Evolutionary conservation across 2,329 filamentous ascomycete species (phyloP), one percentile per base, ranked within the genome.

Genomic region (Zopfia rhizophila): DNA sequence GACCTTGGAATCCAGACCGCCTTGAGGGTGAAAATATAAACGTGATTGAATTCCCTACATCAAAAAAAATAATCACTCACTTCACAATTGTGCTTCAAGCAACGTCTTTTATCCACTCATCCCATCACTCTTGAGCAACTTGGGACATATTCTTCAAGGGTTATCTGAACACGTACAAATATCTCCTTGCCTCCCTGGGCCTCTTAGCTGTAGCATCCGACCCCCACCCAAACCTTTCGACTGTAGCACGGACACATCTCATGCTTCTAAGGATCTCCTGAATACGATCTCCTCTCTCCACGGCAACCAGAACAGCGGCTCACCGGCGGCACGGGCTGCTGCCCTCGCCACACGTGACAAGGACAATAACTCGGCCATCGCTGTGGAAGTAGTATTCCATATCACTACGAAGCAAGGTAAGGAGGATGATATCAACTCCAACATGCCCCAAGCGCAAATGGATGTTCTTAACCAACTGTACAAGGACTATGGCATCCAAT

Each of bases 401-500:
- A 69, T 79, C 40, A 65, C 79, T 32, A 69, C 71, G 31, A 74
- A 65, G 12, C 46, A 48, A 3, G 66, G 66, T 38, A 68, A 66
- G 8, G 65, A 68, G 30, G 65, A 57, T 25, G 63, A 60, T 39
- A 69, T 78, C 53, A 74, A 72, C n/a, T 65, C 70, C 45, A 53
- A 67, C 35, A 75, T 74, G 71, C 73, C 69, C 8, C 49, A 51
- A 13, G 60, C 62, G 13, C 75, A 78, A 53, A 43, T 72, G 45
- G 60, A 61, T 27, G 58, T 63, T 0, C 45, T 78, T 24, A 78
- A 78, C 65, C 61, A 49, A 21, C 70, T 70, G 7, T 81, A 81
- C 69, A 66, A 72, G 24, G 69, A 75, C 28, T 81, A 81, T 68
- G 72, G 72, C 45, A 79, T 85, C 55, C 65, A 61, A 7, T 85